Conservation (phyloP, 805 yeast species). For the Barnettozyma sucrosica region DNA sequence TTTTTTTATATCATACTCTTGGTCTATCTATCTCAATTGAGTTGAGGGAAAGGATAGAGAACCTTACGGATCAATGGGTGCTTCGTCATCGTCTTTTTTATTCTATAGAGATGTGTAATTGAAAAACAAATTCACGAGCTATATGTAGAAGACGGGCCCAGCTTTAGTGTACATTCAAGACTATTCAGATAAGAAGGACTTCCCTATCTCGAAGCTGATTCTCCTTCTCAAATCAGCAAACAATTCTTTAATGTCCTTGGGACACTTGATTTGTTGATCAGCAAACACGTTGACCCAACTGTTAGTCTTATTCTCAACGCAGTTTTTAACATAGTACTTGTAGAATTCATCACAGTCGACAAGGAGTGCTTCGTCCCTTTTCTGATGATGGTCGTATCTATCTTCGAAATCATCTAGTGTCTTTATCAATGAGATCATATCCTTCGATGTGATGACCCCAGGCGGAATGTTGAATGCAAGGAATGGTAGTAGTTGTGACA, state of each 20-base stretch:
- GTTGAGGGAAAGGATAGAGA: conserved; percentile 1
- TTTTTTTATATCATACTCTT: not conserved
- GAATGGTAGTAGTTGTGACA: conserved; percentile 44
- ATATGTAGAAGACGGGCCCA: not conserved
- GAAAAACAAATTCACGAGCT: not conserved
- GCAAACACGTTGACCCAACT: conserved; percentile 21
- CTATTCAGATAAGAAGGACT: conserved; percentile 16
- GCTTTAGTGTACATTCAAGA: not conserved
- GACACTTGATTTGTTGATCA: conserved; percentile 16
- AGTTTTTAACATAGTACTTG: conserved; percentile 12
- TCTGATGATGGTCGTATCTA: conserved; percentile 1
- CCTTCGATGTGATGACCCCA: conserved; percentile 18
- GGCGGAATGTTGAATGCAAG: conserved; percentile 24
- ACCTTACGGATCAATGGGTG: not conserved
- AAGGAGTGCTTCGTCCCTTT: conserved; percentile 12
- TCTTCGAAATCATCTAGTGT: conserved; percentile 21
- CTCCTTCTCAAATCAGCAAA: conserved; percentile 20
- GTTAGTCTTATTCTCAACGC: not conserved
- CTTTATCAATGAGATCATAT: conserved; percentile 17
- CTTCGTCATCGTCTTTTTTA: not conserved
- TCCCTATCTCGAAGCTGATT: conserved; percentile 22
- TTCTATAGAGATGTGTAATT: conserved; percentile 1
- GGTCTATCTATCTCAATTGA: conserved; percentile 1
- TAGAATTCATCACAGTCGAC: conserved; percentile 20
- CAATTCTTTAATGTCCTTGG: conserved; percentile 14